These are phyloP conservation scores for Ophiostoma piceae DNA, from an alignment of 2,329 filamentous ascomycete genomes.

Conservation along the genomic window DNA sequence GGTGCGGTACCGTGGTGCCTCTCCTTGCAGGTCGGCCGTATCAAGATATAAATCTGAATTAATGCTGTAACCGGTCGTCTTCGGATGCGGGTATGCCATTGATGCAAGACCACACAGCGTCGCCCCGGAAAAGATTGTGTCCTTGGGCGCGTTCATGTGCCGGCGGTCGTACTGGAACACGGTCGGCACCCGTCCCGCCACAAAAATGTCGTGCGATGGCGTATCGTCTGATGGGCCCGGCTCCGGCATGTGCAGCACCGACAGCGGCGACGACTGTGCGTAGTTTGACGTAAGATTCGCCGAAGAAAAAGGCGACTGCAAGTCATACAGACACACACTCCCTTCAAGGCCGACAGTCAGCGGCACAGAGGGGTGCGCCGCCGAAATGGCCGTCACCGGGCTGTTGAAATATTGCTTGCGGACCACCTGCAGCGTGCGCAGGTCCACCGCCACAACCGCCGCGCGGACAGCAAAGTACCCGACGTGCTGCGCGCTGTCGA, in stretches of 20 bases:
- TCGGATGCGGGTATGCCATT: conserved; percentile 62
- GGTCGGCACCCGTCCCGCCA: conserved; percentile 82
- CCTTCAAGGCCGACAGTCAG: conserved; percentile 78
- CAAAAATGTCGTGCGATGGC: conserved; percentile 74
- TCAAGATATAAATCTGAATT: background rate
- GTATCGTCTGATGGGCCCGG: conserved; percentile 39
- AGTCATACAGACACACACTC: conserved; percentile 78
- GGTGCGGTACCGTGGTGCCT: conserved; percentile 47
- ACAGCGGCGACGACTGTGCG: conserved; percentile 74
- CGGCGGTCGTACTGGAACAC: conserved; percentile 86
- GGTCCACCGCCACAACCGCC: conserved; percentile 74
- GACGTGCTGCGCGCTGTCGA: conserved; percentile 61
- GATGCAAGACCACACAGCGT: conserved; percentile 68
- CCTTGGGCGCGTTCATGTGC: conserved; percentile 71
- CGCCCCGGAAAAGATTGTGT: conserved; percentile 78
- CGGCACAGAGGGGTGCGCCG: conserved; percentile 59
- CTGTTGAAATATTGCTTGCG: conserved; percentile 70
- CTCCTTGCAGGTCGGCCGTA: background rate
- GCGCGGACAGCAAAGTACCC: conserved; percentile 73
- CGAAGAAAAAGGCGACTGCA: conserved; percentile 46
- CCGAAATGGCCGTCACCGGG: conserved; percentile 77
- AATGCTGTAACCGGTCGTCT: background rate
- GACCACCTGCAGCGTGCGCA: conserved; percentile 64
- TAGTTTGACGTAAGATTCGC: conserved; percentile 57
- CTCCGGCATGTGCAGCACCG: conserved; percentile 69